phyloP scores from a whole-genome alignment of 768 basidiomycete genomes.

The Trametes villosa region DNA sequence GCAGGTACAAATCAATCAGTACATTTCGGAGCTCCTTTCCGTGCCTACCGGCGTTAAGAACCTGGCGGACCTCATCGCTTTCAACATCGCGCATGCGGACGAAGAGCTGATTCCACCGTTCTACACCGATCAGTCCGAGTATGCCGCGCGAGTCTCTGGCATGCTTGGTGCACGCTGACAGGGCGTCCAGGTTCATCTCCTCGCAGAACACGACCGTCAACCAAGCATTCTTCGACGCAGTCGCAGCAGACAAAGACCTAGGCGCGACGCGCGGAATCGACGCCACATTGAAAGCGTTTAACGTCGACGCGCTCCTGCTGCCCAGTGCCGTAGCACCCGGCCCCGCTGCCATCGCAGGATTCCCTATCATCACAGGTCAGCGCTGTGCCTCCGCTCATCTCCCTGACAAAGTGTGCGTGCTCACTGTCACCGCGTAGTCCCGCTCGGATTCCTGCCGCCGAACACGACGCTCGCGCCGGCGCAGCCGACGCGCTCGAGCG shows the following conservation, averaged over 20 bases:
- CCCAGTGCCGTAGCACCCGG: conserved; percentile 34
- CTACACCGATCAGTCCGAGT: conserved; percentile 42
- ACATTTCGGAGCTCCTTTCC: conserved; percentile 48
- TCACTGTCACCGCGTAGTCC: too few species aligned
- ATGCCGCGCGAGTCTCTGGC: conserved; percentile 4
- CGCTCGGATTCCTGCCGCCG: conserved; percentile 61
- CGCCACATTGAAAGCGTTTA: conserved; percentile 34
- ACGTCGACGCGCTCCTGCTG: conserved; percentile 39
- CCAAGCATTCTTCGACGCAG: conserved; percentile 36
- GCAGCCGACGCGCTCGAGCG: conserved; percentile 20
- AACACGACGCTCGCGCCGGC: conserved; percentile 44
- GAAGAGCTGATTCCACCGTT: conserved; percentile 48
- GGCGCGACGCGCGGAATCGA: conserved; percentile 41
- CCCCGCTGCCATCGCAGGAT: conserved; percentile 59
- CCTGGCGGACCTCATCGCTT: conserved; percentile 60
- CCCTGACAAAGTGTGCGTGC: too few species aligned
- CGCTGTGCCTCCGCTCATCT: too few species aligned
- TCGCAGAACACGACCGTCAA: conserved; percentile 33
- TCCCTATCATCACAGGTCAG: conserved; percentile 69
- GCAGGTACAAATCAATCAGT: conserved; percentile 60
- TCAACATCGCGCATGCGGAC: conserved; percentile 54
- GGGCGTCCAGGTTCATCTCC: conserved; percentile 35
- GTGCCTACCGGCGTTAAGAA: conserved; percentile 60
- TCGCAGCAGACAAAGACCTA: conserved; percentile 37
- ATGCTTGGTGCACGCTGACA: background rate